A percentile compares a stretch with the other conserved stretches of the same genome.
Conservation (phyloP, 2,329 filamentous ascomycete genomes). For the Madurella fahalii region DNA sequence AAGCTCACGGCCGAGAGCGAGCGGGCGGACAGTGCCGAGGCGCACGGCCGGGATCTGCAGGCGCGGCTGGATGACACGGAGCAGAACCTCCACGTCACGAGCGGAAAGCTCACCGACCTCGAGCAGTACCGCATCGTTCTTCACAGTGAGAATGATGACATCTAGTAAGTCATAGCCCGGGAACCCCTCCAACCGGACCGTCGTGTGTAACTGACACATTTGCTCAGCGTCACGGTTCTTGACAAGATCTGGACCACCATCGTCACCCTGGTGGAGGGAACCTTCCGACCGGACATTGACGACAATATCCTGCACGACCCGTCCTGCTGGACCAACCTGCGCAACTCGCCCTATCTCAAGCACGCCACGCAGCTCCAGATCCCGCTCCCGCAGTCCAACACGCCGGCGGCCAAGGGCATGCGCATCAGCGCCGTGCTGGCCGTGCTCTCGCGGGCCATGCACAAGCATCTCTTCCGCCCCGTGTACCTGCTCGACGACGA, state of each 20-base stretch:
- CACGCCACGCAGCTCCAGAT: constrained; percentile 31
- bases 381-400: constrained; percentile 35
- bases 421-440: constrained; percentile 34
- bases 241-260: constrained; percentile 35
- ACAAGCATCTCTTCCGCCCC: constrained; percentile 34
- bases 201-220: background rate
- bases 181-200: background rate
- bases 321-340: constrained; percentile 34
- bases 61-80: constrained; percentile 22
- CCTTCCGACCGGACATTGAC: constrained; percentile 33
- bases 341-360: constrained; percentile 31
- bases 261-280: constrained; percentile 30
- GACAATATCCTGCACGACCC: constrained; percentile 29
- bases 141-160: constrained; percentile 29
- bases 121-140: constrained; percentile 30
- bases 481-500: constrained; percentile 33
- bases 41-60: constrained; percentile 26
- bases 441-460: constrained; percentile 32
- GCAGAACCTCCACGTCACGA: constrained; percentile 24
- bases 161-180: constrained; percentile 25
- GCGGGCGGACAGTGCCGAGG: constrained; percentile 23
- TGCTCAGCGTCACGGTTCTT: constrained; percentile 29
- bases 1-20: constrained; percentile 24
- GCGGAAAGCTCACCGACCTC: constrained; percentile 26
- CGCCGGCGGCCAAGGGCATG: constrained; percentile 35